Evolutionary conservation across 345 rosid species (phyloP).

Genomic region (rapeseed (Brassica napus)): Da-Ae NC_063436.1:4830501-4831000

Average conservation of each 20-base stretch:
- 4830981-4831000: not conserved
- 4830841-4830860: slow-evolving; percentile 78
- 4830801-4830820: not conserved
- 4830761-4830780: not conserved
- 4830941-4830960: slow-evolving; percentile 2
- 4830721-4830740: not conserved
- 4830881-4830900: slow-evolving; percentile 71
- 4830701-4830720: not conserved
- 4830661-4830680: not conserved
- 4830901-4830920: slow-evolving; percentile 39
- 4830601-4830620: not conserved
- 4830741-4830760: not conserved
- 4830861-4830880: slow-evolving; percentile 78
- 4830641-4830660: not conserved
- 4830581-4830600: not conserved
- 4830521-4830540: not conserved
- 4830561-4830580: not conserved
- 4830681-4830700: not conserved
- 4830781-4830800: not conserved
- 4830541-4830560: not conserved
- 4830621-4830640: not conserved
- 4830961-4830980: slow-evolving; percentile 17
- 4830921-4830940: not conserved
- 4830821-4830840: slow-evolving; percentile 67
- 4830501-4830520: not conserved